Evolutionary conservation across 257 asterid species (phyloP).

Genomic region (Ligustrum vulgare): DNA sequence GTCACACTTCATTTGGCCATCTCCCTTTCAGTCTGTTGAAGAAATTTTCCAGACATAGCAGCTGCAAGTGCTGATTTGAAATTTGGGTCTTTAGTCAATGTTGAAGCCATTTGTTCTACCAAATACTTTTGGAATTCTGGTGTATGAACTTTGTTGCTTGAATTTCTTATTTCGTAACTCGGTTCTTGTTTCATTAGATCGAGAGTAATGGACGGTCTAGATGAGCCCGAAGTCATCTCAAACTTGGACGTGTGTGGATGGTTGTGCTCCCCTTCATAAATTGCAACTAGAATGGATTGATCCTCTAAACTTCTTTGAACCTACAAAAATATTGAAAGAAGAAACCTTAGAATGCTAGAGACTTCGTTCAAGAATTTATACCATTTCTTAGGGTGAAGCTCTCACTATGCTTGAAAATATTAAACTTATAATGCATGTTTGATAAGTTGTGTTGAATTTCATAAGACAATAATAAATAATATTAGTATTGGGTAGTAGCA

Average conservation of each 20-base stretch:
- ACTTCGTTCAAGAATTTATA: background rate
- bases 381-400: background rate
- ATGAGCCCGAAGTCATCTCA: conserved; percentile 30
- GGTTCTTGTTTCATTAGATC: conserved; percentile 51
- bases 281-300: conserved; percentile 61
- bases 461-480: too few species aligned
- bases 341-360: background rate
- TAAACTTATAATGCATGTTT: background rate
- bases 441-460: background rate
- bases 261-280: conserved; percentile 82
- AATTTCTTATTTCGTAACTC: conserved; percentile 25
- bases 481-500: too few species aligned
- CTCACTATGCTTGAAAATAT: background rate
- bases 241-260: conserved; percentile 40
- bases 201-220: conserved; percentile 60
- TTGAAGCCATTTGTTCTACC: conserved; percentile 86
- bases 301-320: conserved; percentile 69
- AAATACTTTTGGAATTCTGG: conserved; percentile 57
- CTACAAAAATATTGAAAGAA: conserved; percentile 22
- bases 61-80: conserved; percentile 94
- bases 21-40: conserved; percentile 46
- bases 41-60: conserved; percentile 80
- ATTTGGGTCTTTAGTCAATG: conserved; percentile 82
- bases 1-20: background rate
- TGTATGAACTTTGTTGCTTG: conserved; percentile 30